Evolutionary conservation across 2,329 filamentous ascomycete genomes (phyloP), one percentile per base, ranked within the genome.

Genomic region (Xylariaceae sp.): DNA sequence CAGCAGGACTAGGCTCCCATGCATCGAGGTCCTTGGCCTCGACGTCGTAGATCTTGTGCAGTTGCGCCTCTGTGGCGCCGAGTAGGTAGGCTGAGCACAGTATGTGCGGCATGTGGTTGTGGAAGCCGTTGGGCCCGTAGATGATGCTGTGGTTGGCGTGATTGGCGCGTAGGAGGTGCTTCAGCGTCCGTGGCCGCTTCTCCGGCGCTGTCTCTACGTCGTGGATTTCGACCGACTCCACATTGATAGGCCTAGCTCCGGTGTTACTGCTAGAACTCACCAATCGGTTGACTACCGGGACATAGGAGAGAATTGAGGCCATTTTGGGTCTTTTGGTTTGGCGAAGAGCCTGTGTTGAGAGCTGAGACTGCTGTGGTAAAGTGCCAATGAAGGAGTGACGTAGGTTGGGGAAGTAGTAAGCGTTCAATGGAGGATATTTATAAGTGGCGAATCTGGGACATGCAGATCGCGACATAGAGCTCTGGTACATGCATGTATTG

Each of bases 131-230:
- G 42, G 86, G 65, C 63, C 91, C 82, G 65, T 87, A 93, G 44
- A 95, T 69, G 55, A 97, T 83, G 23, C 89, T 82, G 67, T 95
- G 80, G 63, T 93, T 95, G 55, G 85, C 84, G 69, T 98, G 93
- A 64, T 97, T 97, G 42, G 91, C 85, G 66, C 87, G 88, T 49
- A 98, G 67, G 12, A 98, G 74, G 67, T 97, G 90, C 70, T 95
- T 96, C 50, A 98, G 75, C 17, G 88, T 88, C 50, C 92, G 77
- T 16, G 86, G 82, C 45, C 86, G 76, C 65, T 88, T 92, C 62
- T 94, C 89, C 7, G 83, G 77, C 38, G 82, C 76, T 5, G 84
- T 85, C 69, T 97, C 92, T 57, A 95, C 78, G 64, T 86, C 80
- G 67, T 94, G 82, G 46, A 88, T 75, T 53, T 86, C 73, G 44